A percentile compares a stretch with the other conserved stretches of the same genome.
Evolutionary conservation across 2,329 filamentous ascomycete species (phyloP).

Genomic region (Tolypocladium guangdongense): DNA sequence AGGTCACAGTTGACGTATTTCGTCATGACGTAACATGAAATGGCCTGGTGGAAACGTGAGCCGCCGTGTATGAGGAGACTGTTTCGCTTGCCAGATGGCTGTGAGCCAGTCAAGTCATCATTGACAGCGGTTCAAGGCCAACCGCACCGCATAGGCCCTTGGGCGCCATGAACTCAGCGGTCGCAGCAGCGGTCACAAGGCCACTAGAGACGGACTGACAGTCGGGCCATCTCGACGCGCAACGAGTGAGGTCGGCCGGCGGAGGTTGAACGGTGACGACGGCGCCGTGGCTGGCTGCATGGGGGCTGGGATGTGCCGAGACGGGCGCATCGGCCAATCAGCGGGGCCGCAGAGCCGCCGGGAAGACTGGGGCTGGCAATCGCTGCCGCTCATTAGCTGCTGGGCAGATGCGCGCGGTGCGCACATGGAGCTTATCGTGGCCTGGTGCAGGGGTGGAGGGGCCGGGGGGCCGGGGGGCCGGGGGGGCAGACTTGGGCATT

Average conservation of each 20-base stretch:
- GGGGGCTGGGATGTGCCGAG: background rate
- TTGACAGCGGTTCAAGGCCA: background rate
- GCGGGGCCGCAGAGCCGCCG: constrained; percentile 6
- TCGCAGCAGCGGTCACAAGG: too few relatives aligned
- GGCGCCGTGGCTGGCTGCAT: background rate
- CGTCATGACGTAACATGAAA: too few relatives aligned
- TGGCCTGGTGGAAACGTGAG: too few relatives aligned
- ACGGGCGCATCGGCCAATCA: constrained; percentile 4
- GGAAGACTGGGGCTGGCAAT: constrained; percentile 4
- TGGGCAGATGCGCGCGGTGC: background rate
- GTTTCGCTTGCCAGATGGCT: too few relatives aligned
- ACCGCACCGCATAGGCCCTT: too few relatives aligned
- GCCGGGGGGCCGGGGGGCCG: background rate
- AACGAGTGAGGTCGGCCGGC: background rate
- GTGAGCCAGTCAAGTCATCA: too few relatives aligned
- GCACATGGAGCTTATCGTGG: background rate
- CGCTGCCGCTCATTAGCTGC: background rate
- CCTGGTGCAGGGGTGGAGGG: background rate
- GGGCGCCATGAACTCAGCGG: too few relatives aligned
- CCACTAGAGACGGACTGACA: too few relatives aligned
- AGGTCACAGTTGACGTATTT: too few relatives aligned
- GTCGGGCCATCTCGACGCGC: background rate
- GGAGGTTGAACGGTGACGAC: background rate
- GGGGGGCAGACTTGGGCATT: too few relatives aligned
- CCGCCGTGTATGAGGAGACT: too few relatives aligned